Percentiles rank a stretch among this genome's conserved stretches.
These are phyloP conservation scores for Fusarium praegraminearum DNA, from an alignment of 2,329 filamentous ascomycete species.

Conservation along the genomic window DNA sequence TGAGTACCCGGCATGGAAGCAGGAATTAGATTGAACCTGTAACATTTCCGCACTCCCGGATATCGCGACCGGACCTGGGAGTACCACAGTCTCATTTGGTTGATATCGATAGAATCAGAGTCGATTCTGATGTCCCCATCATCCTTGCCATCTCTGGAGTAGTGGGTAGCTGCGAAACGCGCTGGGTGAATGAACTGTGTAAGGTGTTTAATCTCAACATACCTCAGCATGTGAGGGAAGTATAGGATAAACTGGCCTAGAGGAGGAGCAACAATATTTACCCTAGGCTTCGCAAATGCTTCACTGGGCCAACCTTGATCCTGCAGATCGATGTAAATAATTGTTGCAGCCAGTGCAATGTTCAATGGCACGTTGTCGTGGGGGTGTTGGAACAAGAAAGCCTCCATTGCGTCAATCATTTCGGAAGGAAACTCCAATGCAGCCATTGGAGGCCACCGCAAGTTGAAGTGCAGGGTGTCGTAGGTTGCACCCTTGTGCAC, in stretches of 20 bases:
- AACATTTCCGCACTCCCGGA: accelerated
- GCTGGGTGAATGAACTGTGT: not conserved
- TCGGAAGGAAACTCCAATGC: not conserved
- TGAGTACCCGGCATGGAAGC: not conserved
- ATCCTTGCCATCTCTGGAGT: not conserved
- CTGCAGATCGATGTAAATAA: not conserved
- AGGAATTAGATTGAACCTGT: not conserved
- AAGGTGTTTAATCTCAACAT: not conserved
- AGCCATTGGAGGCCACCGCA: slow-evolving; percentile 2
- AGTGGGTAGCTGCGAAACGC: not conserved
- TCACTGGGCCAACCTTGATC: not conserved
- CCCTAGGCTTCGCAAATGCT: not conserved
- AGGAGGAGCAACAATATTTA: accelerated
- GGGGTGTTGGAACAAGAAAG: accelerated
- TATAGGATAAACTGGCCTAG: not conserved
- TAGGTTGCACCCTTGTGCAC: not conserved
- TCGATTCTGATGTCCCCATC: accelerated
- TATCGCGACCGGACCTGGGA: accelerated
- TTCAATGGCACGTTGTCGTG: not conserved
- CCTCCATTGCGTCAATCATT: not conserved
- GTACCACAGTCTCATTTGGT: not conserved
- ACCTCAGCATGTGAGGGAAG: slow-evolving; percentile 13
- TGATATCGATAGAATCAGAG: accelerated
- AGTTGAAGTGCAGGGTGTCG: not conserved
- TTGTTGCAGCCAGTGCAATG: not conserved